Conservation (phyloP, 1,284 basidiomycete genomes). For the Pyrrhoderma noxium region DNA sequence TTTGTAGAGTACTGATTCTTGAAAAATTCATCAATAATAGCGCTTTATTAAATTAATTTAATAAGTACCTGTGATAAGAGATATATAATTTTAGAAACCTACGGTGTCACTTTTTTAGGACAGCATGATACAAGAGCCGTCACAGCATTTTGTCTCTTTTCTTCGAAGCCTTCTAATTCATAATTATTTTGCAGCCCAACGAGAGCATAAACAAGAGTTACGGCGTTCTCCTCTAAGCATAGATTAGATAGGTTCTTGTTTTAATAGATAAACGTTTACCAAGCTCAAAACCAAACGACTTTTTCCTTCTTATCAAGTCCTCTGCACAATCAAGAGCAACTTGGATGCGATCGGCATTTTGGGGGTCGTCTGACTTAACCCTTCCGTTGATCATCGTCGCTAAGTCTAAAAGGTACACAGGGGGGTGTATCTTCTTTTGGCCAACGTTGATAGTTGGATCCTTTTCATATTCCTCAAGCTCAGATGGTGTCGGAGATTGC, state of each 20-base stretch:
- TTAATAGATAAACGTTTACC: slow-evolving; percentile 38
- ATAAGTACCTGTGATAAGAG: slow-evolving; percentile 3
- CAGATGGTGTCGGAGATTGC: slow-evolving; percentile 70
- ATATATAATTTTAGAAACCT: slow-evolving; percentile 28
- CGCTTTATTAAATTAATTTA: slow-evolving; percentile 40
- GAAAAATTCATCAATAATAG: slow-evolving; percentile 89
- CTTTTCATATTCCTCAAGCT: slow-evolving; percentile 75
- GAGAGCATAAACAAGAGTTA: slow-evolving; percentile 71
- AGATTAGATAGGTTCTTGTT: not conserved
- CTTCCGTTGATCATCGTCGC: slow-evolving; percentile 58
- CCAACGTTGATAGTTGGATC: slow-evolving; percentile 72
- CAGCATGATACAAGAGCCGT: slow-evolving; percentile 76
- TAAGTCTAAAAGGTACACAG: slow-evolving; percentile 80
- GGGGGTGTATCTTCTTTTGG: slow-evolving; percentile 57
- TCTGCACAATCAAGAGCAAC: slow-evolving; percentile 75
- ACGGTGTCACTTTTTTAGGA: slow-evolving; percentile 76
- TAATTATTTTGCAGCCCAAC: slow-evolving; percentile 79
- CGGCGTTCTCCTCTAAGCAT: slow-evolving; percentile 74
- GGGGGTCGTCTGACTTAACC: slow-evolving; percentile 46
- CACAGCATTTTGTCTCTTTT: slow-evolving; percentile 67
- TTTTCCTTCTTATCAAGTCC: slow-evolving; percentile 75
- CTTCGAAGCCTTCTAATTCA: slow-evolving; percentile 73
- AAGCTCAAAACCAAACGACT: slow-evolving; percentile 76
- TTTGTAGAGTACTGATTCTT: slow-evolving; percentile 82
- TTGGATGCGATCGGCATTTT: slow-evolving; percentile 71